phyloP scores from a whole-genome alignment of 495 filamentous ascomycete species.

The Lineolata rhizophorae region DNA sequence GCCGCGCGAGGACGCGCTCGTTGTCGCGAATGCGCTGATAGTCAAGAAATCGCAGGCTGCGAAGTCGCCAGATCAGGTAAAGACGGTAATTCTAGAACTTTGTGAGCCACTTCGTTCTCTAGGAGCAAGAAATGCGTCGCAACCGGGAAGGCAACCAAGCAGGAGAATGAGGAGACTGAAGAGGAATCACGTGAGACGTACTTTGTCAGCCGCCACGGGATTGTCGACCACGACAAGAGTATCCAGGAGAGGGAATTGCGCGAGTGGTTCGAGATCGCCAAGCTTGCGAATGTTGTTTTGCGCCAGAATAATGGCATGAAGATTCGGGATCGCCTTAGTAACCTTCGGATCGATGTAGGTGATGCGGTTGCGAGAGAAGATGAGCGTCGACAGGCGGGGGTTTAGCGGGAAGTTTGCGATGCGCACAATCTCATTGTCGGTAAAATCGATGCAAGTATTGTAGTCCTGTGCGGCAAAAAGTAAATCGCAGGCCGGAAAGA shows the following conservation, averaged over 20 bases:
- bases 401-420: slow-evolving; percentile 89
- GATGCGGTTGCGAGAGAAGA: slow-evolving; percentile 78
- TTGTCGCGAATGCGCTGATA: slow-evolving; percentile 74
- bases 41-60: slow-evolving; percentile 75
- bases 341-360: slow-evolving; percentile 54
- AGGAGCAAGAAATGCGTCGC: not conserved
- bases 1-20: slow-evolving; percentile 50
- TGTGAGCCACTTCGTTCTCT: not conserved
- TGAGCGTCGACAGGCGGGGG: slow-evolving; percentile 63
- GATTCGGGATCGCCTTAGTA: slow-evolving; percentile 49
- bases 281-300: slow-evolving; percentile 18
- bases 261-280: slow-evolving; percentile 71
- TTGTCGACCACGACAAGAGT: slow-evolving; percentile 72
- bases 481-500: not conserved
- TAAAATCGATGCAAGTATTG: slow-evolving; percentile 93
- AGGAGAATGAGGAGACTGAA: not conserved
- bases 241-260: slow-evolving; percentile 42
- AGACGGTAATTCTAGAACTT: slow-evolving; percentile 58
- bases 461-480: slow-evolving; percentile 30
- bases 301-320: slow-evolving; percentile 58
- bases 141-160: not conserved
- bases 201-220: slow-evolving; percentile 80
- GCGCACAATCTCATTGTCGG: slow-evolving; percentile 85
- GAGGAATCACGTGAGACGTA: slow-evolving; percentile 21
- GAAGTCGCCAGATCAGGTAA: slow-evolving; percentile 76